Percentiles rank a stretch among this genome's conserved stretches.
Conservation (phyloP, 352 stramenopile species). For the Pythium volutum region DNA sequence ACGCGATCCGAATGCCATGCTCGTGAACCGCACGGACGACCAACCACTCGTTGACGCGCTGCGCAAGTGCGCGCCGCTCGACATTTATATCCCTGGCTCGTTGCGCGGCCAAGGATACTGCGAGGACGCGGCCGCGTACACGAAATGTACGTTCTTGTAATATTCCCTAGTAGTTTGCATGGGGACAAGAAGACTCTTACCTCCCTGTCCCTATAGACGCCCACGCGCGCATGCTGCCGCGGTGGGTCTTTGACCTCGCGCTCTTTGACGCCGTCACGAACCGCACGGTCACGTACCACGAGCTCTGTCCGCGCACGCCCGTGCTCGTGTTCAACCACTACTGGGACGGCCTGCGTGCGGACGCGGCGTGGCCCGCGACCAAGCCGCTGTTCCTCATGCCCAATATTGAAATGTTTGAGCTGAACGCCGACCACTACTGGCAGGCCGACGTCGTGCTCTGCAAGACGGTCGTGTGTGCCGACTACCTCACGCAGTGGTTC, state of each 20-base stretch:
- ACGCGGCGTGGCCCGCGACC: constrained; percentile 18
- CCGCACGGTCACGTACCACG: constrained; percentile 31
- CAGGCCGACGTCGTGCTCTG: constrained; percentile 50
- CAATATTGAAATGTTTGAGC: constrained; percentile 50
- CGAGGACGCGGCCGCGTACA: constrained; percentile 60
- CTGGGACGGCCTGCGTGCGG: constrained; percentile 23
- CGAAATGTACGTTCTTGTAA: constrained; percentile 42
- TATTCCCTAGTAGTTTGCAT: background rate
- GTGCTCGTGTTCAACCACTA: constrained; percentile 42
- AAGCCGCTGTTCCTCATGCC: constrained; percentile 37
- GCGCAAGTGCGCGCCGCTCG: constrained; percentile 55
- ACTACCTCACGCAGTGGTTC: constrained; percentile 50
- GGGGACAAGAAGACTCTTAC: background rate
- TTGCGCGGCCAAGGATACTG: constrained; percentile 61
- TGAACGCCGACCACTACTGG: constrained; percentile 45
- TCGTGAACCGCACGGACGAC: constrained; percentile 13
- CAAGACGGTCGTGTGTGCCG: constrained; percentile 51
- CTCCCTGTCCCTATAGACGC: constrained; percentile 11
- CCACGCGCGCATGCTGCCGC: constrained; percentile 28
- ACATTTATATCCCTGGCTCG: constrained; percentile 49
- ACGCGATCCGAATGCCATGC: constrained; percentile 20
- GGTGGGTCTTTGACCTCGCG: constrained; percentile 30
- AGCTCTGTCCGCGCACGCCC: constrained; percentile 32
- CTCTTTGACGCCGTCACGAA: constrained; percentile 15
- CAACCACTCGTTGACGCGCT: constrained; percentile 40